A percentile compares a stretch with the other conserved stretches of the same genome.
Evolutionary conservation across 345 rosid species (phyloP).

Genomic region (Eucalyptus tenuipes): DNA sequence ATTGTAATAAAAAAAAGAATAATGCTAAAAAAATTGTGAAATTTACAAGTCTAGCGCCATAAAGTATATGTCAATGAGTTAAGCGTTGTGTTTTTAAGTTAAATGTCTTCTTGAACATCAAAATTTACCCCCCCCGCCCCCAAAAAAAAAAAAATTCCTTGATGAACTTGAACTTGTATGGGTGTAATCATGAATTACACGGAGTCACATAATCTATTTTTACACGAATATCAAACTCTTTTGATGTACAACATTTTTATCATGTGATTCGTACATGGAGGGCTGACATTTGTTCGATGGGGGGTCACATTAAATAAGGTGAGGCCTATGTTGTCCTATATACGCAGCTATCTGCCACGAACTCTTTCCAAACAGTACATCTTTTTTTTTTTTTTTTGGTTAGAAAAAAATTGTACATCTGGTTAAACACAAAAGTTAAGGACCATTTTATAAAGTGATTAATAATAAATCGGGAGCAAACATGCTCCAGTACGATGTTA

Average conservation of each 20-base stretch:
- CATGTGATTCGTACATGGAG: background rate
- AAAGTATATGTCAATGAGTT: background rate
- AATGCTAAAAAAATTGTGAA: background rate
- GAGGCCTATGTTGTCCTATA: background rate
- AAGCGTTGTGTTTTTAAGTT: background rate
- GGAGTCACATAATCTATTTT: background rate
- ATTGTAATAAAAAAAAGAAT: background rate
- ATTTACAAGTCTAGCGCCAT: background rate
- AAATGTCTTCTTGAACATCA: background rate
- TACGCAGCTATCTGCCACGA: background rate
- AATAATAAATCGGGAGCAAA: too few relatives aligned
- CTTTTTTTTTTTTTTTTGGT: too few relatives aligned
- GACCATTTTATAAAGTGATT: background rate
- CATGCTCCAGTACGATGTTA: background rate
- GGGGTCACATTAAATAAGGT: background rate
- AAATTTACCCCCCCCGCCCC: fast-evolving
- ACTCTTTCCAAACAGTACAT: background rate
- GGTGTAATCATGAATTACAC: background rate
- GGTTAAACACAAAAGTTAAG: background rate
- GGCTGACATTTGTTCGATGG: background rate
- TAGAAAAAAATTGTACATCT: background rate
- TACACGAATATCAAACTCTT: background rate
- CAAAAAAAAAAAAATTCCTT: background rate
- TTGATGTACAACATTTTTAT: background rate
- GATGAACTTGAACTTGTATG: background rate